Conservation (phyloP, 2,329 filamentous ascomycete species). For the Colletotrichum phormii region DNA sequence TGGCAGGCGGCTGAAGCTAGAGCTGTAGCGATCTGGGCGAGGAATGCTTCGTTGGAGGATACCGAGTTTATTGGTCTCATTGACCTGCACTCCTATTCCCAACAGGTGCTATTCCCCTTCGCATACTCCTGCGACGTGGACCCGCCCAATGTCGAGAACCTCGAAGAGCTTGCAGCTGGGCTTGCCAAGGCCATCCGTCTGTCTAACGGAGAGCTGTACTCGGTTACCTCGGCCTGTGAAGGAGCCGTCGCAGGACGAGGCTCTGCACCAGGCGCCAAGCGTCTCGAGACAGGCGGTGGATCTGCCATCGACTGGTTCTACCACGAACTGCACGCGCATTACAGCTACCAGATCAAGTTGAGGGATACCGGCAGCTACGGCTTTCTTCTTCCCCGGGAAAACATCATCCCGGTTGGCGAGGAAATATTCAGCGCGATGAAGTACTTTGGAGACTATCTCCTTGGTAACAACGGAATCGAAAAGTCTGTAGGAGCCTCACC, state of each 20-base stretch:
- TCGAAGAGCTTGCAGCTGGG: conserved; percentile 89
- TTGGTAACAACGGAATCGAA: conserved; percentile 77
- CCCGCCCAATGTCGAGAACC: conserved; percentile 89
- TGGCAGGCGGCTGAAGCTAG: conserved; percentile 87
- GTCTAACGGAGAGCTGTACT: conserved; percentile 81
- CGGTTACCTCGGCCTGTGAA: conserved; percentile 87
- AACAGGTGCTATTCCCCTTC: conserved; percentile 94
- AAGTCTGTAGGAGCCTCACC: conserved; percentile 32
- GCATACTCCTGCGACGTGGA: conserved; percentile 82
- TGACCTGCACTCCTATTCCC: conserved; percentile 94
- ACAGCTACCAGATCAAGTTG: conserved; percentile 94
- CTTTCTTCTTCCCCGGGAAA: conserved; percentile 86
- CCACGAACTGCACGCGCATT: conserved; percentile 83
- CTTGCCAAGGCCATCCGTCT: conserved; percentile 89
- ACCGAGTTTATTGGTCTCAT: conserved; percentile 85
- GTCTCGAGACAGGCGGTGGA: conserved; percentile 81
- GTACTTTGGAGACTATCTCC: conserved; percentile 84
- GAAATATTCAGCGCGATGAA: conserved; percentile 87
- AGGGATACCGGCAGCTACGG: conserved; percentile 95
- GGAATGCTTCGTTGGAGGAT: conserved; percentile 79
- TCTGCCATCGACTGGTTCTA: conserved; percentile 97
- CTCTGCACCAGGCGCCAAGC: conserved; percentile 44
- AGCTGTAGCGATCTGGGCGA: conserved; percentile 83
- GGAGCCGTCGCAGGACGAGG: conserved; percentile 67
- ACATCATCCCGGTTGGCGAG: conserved; percentile 90